A percentile compares a stretch with the other conserved stretches of the same genome.
Evolutionary conservation across 305 asterid species (phyloP).

Genomic region (Striga hermonthica): DNA sequence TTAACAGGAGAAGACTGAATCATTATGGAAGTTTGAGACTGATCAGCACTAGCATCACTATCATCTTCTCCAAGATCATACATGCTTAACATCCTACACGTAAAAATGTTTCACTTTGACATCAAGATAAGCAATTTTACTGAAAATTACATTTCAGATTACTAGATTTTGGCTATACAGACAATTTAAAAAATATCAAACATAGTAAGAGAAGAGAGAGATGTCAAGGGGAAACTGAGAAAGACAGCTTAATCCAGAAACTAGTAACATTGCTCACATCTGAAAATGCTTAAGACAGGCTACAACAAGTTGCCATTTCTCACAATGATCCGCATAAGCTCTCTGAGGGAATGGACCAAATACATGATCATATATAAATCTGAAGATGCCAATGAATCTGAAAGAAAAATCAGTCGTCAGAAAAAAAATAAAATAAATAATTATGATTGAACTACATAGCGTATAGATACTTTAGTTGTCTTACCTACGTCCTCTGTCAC

Average conservation of each 20-base stretch:
- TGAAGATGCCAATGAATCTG: conserved; percentile 95
- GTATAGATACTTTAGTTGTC: conserved; percentile 22
- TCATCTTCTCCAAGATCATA: conserved; percentile 82
- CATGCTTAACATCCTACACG: conserved; percentile 85
- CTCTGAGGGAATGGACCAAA: conserved; percentile 97
- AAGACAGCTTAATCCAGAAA: conserved; percentile 23
- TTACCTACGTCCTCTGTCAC: conserved; percentile 90
- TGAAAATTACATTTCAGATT: conserved; percentile 17
- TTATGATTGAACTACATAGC: conserved; percentile 3
- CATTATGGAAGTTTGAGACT: conserved; percentile 53
- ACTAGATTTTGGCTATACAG: not conserved
- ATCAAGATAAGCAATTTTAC: conserved; percentile 20
- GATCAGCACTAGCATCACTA: conserved; percentile 52
- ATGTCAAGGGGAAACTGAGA: conserved; percentile 15
- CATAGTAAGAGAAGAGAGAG: not conserved
- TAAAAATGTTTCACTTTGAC: conserved; percentile 29
- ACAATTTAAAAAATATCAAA: not conserved
- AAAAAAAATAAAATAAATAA: conserved; percentile 23
- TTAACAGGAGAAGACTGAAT: conserved; percentile 58
- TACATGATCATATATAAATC: conserved; percentile 86
- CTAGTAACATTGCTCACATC: conserved; percentile 53
- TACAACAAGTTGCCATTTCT: conserved; percentile 91
- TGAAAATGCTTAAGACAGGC: conserved; percentile 87
- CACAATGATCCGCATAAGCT: conserved; percentile 87
- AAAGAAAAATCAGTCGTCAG: conserved; percentile 29